Evolutionary conservation across 108 stramenopile genomes (phyloP).

Genomic region (Cyclotella baltica): DNA sequence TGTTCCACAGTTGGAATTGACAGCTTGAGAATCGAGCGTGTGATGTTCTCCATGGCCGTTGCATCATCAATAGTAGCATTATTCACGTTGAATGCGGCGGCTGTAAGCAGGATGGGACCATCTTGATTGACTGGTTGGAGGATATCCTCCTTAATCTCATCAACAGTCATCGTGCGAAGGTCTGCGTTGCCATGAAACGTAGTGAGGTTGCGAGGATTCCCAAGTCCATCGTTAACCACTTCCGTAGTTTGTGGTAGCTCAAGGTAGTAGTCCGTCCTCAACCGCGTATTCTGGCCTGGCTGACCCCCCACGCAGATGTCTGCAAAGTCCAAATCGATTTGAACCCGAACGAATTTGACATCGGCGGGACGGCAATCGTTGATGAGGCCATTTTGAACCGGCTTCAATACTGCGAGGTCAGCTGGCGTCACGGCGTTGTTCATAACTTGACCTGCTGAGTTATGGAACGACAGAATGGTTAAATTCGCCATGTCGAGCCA

Average conservation of each 20-base stretch:
- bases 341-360: neutral
- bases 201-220: neutral
- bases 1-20: neutral
- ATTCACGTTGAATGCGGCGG: neutral
- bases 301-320: neutral
- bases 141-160: neutral
- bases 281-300: neutral
- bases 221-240: neutral
- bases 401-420: too few relatives aligned
- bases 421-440: too few relatives aligned
- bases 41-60: neutral
- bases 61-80: neutral
- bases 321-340: neutral
- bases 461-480: neutral
- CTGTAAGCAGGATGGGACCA: neutral
- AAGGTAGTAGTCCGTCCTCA: neutral
- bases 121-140: neutral
- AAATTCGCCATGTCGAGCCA: too few relatives aligned
- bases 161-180: neutral
- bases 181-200: neutral
- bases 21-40: neutral
- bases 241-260: neutral
- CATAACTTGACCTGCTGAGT: too few relatives aligned
- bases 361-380: neutral
- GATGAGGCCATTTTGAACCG: neutral